Evolutionary conservation across 495 filamentous ascomycete genomes (phyloP), one percentile per base, ranked within the genome.

Genomic region (Pyronema omphalodes): DNA sequence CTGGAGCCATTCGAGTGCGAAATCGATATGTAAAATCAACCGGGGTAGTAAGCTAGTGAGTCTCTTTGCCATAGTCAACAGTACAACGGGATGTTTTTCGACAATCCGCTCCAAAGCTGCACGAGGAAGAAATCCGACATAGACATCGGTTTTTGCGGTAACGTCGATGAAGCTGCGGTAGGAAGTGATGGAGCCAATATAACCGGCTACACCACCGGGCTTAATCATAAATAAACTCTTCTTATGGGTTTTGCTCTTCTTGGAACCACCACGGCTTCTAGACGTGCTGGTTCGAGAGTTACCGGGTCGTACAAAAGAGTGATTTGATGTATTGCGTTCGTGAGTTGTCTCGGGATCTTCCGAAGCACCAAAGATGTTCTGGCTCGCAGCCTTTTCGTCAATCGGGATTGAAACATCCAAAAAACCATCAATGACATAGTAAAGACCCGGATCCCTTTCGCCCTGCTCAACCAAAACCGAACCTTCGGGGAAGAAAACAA

Each of bases 381-480:
- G 41, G 17, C 57, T 56, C 7, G 55, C 52, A 3, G 53, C 45
- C 37, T 71, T 71, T 3, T 78, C 77, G 46, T 77, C 75, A 0
- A 71, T 65, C 0, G 84, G 79, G 37, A 87, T 77, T 52, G 86
- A 86, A 15, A 94, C 88, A 66, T 98, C 93, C 19, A 98, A 70
- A 57, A 98, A 98, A 3, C 91, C 91, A 66, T 98, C 91, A 51
- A 98, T 84, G 9, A 98, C 91, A 66, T 96, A 98, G 69, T 98
- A 98, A 8, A 98, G 71, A 0, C 91, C 91, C 0, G 93, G 93
- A 60, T 93, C 93, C 14, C 93, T 76, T 69, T 98, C 91, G 0
- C 91, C 88, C 66, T 96, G 88, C 59, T 98, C 91, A 0, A 98
- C 89, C n/a, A 98, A 73, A 6, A 98, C 84, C 7, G 91, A 88